Conservation (phyloP, 176 grass and related monocot species). For the Avena sativa region DNA sequence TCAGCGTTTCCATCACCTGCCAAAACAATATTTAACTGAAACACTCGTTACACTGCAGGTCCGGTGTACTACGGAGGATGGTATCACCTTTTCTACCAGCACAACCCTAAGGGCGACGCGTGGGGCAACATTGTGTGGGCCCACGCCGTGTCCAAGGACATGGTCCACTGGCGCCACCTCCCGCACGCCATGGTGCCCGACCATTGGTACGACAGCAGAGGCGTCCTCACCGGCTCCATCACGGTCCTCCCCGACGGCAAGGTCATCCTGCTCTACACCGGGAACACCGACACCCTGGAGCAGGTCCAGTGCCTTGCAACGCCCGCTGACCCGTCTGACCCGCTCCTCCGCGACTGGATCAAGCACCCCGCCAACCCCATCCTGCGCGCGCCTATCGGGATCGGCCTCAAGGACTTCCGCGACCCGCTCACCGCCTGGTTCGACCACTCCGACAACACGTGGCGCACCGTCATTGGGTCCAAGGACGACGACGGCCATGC, state of each 20-base stretch:
- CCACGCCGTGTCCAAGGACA: constrained; percentile 19
- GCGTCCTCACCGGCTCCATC: constrained; percentile 8
- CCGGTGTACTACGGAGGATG: constrained; percentile 60
- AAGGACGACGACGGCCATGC: constrained; percentile 44
- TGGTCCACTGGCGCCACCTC: constrained; percentile 11
- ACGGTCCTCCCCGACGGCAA: constrained; percentile 4
- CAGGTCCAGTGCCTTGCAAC: constrained; percentile 67
- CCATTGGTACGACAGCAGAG: constrained; percentile 24
- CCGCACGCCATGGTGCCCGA: constrained; percentile 3
- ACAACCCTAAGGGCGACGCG: neutral
- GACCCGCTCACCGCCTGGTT: constrained; percentile 71
- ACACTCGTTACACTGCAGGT: neutral
- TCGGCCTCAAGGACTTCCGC: constrained; percentile 54
- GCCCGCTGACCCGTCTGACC: constrained; percentile 53
- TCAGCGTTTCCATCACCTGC: too few species aligned
- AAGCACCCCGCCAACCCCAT: constrained; percentile 62
- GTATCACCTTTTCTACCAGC: constrained; percentile 30
- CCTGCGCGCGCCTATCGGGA: constrained; percentile 39
- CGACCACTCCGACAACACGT: constrained; percentile 37
- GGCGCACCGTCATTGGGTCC: constrained; percentile 57
- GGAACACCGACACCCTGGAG: neutral
- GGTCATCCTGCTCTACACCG: neutral
- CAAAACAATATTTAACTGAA: neutral
- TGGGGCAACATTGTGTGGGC: constrained; percentile 2
- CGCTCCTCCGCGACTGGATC: constrained; percentile 47